These are phyloP conservation scores for Fusarium pseudograminearum DNA, from an alignment of 2,329 filamentous ascomycete species.

Conservation along the genomic window DNA sequence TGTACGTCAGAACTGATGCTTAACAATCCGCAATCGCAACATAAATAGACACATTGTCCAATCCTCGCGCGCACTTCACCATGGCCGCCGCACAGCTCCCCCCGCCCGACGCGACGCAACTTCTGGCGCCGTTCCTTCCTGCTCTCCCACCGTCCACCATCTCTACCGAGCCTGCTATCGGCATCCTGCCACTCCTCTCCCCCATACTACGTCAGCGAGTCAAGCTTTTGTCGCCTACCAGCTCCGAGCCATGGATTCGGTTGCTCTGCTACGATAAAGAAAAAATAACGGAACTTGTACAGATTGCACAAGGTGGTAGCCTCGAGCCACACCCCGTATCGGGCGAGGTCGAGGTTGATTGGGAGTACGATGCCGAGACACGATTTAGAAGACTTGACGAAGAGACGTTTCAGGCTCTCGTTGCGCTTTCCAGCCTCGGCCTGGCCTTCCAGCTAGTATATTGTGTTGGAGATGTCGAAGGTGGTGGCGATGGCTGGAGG, in stretches of 20 bases:
- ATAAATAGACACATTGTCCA: neutral
- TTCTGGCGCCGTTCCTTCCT: slow-evolving; percentile 69
- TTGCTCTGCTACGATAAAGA: slow-evolving; percentile 76
- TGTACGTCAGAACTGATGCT: slow-evolving; percentile 2
- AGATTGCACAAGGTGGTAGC: slow-evolving; percentile 70
- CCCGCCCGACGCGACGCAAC: slow-evolving; percentile 59
- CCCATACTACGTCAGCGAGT: slow-evolving; percentile 75
- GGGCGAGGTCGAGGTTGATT: slow-evolving; percentile 81
- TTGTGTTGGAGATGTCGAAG: slow-evolving; percentile 73
- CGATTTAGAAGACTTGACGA: slow-evolving; percentile 77
- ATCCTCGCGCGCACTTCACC: slow-evolving; percentile 13
- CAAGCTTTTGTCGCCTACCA: slow-evolving; percentile 71
- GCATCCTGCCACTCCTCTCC: slow-evolving; percentile 70
- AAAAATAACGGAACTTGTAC: slow-evolving; percentile 68
- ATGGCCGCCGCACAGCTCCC: slow-evolving; percentile 52
- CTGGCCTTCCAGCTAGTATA: slow-evolving; percentile 76
- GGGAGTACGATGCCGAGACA: slow-evolving; percentile 71
- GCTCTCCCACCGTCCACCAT: slow-evolving; percentile 70
- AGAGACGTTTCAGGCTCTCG: slow-evolving; percentile 78
- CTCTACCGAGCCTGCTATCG: slow-evolving; percentile 67
- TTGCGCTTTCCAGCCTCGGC: slow-evolving; percentile 70
- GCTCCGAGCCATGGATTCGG: slow-evolving; percentile 77
- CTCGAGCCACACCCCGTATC: slow-evolving; percentile 85
- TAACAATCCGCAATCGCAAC: slow-evolving; percentile 16
- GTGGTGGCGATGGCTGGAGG: slow-evolving; percentile 74